Percentiles rank a stretch among this genome's conserved stretches.
These are phyloP conservation scores for Mallotus nudiflorus DNA, from an alignment of 345 rosid species.

Conservation along the genomic window DNA sequence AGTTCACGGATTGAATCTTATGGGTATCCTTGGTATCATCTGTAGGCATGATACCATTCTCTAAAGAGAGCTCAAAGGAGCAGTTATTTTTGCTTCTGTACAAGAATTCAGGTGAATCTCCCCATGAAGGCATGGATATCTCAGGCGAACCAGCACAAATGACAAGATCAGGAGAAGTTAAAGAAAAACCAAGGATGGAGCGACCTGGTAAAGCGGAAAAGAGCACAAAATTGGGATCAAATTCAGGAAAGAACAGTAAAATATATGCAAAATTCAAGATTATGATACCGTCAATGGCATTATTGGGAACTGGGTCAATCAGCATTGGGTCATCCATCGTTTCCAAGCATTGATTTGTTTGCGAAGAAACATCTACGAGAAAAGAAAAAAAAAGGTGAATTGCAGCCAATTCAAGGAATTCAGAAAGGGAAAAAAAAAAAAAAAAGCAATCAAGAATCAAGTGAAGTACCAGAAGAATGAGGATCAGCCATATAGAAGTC, in stretches of 20 bases:
- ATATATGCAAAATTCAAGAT: background rate
- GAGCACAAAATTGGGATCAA: background rate
- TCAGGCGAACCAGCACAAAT: slow-evolving; percentile 73
- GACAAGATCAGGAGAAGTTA: slow-evolving; percentile 75
- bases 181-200: slow-evolving; percentile 59
- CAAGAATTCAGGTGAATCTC: slow-evolving; percentile 48
- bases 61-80: slow-evolving; percentile 73
- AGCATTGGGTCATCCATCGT: slow-evolving; percentile 7
- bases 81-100: slow-evolving; percentile 24
- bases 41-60: slow-evolving; percentile 62
- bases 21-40: slow-evolving; percentile 20
- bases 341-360: slow-evolving; percentile 10
- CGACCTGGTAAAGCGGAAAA: slow-evolving; percentile 60
- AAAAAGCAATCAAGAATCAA: background rate
- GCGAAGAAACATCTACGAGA: slow-evolving; percentile 16
- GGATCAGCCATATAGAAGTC: slow-evolving; percentile 46
- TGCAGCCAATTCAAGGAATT: too few species aligned
- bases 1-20: slow-evolving; percentile 54
- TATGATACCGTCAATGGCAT: slow-evolving; percentile 23
- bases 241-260: background rate
- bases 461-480: background rate
- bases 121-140: slow-evolving; percentile 36
- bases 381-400: background rate
- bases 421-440: background rate
- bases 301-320: slow-evolving; percentile 5